phyloP scores from a whole-genome alignment of 2,329 filamentous ascomycete species.

The Fusarium neocosmosporiellum region DNA sequence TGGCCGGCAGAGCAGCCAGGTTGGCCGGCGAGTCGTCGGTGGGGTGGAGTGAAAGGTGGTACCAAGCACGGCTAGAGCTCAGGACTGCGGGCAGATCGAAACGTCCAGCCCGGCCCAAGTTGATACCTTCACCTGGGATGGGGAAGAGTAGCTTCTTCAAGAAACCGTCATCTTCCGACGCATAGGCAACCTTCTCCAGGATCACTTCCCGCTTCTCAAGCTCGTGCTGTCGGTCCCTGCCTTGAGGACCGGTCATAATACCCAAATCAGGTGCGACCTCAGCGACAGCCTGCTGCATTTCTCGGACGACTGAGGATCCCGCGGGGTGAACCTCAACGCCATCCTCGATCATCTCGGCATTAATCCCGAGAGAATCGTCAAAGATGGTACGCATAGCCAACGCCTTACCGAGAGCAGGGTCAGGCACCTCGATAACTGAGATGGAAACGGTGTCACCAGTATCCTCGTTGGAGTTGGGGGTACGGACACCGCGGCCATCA shows the following conservation, averaged over 20 bases:
- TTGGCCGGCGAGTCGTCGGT: slow-evolving; percentile 85
- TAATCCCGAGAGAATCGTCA: slow-evolving; percentile 92
- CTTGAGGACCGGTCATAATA: slow-evolving; percentile 73
- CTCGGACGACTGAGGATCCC: slow-evolving; percentile 84
- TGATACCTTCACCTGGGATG: slow-evolving; percentile 79
- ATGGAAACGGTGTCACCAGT: slow-evolving; percentile 87
- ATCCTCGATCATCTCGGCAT: slow-evolving; percentile 96
- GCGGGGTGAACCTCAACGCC: slow-evolving; percentile 80
- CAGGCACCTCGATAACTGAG: slow-evolving; percentile 87
- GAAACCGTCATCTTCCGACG: slow-evolving; percentile 85
- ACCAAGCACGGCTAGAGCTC: slow-evolving; percentile 91
- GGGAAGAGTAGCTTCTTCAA: slow-evolving; percentile 86
- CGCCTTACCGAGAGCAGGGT: slow-evolving; percentile 84
- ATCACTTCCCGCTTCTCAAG: slow-evolving; percentile 85
- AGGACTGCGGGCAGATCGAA: slow-evolving; percentile 81
- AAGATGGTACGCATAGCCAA: slow-evolving; percentile 91
- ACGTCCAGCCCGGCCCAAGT: slow-evolving; percentile 80
- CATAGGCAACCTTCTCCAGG: slow-evolving; percentile 86
- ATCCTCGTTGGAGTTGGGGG: slow-evolving; percentile 77
- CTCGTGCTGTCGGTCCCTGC: slow-evolving; percentile 79
- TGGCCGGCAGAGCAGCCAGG: slow-evolving; percentile 76
- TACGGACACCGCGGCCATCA: slow-evolving; percentile 70
- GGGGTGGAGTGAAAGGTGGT: slow-evolving; percentile 90
- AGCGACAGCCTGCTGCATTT: slow-evolving; percentile 85
- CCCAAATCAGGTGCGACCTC: slow-evolving; percentile 84